Percentiles rank a stretch among this genome's conserved stretches.
These are phyloP conservation scores for Salix purpurea DNA, from an alignment of 345 rosid genomes.

Conservation along the genomic window DNA sequence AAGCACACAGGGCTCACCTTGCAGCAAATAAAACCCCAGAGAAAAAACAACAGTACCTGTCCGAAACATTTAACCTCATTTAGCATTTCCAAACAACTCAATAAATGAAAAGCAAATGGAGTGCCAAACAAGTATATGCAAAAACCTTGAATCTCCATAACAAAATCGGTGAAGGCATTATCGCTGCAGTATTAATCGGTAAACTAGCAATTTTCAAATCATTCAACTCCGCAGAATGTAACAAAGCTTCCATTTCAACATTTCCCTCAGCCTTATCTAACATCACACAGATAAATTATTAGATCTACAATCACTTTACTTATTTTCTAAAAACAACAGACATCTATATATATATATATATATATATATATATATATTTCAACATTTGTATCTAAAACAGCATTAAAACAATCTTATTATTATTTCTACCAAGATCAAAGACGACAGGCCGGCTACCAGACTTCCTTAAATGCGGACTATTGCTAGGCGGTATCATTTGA, in stretches of 20 bases:
- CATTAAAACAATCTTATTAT: not conserved
- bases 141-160: constrained; percentile 82
- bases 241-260: constrained; percentile 46
- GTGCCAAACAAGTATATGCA: not conserved
- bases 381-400: not conserved
- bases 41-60: constrained; percentile 75
- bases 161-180: constrained; percentile 63
- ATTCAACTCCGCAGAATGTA: constrained; percentile 38
- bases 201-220: constrained; percentile 43
- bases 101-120: not conserved
- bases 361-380: not conserved
- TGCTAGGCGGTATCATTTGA: constrained; percentile 40
- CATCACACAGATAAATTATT: not conserved
- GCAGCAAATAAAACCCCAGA: constrained; percentile 77
- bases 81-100: constrained; percentile 12
- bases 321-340: not conserved
- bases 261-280: constrained; percentile 49
- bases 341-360: too few species aligned
- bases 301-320: not conserved
- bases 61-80: constrained; percentile 14
- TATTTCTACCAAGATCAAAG: constrained; percentile 57
- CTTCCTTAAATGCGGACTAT: constrained; percentile 80
- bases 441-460: constrained; percentile 70
- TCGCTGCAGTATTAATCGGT: constrained; percentile 44
- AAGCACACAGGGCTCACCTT: constrained; percentile 54